Evolutionary conservation across 2,329 filamentous ascomycete genomes (phyloP), one percentile per base, ranked within the genome.

Genomic region (Colletotrichum liriopes): DNA sequence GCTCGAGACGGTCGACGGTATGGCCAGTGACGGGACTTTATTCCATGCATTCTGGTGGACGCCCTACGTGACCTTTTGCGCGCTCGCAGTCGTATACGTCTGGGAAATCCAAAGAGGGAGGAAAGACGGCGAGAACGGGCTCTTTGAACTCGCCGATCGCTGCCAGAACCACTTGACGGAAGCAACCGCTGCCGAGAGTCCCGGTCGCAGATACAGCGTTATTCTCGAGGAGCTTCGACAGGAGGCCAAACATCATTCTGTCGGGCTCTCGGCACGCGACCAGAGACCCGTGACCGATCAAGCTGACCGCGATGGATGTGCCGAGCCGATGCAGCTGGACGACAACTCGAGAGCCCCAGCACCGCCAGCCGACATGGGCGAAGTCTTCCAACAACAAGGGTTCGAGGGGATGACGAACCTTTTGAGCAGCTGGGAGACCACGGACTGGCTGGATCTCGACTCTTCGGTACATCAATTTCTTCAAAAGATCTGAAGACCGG

Each of bases 1-100:
- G 1, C 80, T 88, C 0, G 80, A 85, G 23, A 83, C 82, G 1
- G 83, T 87, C 18, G 82, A 85, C 63, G 79, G 81, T 5, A 79
- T 86, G 39, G 82, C 82, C 41, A 75, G 78, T 2, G 81, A 82
- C 9, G 81, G 73, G 0, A 74, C 64, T 0, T 20, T 74, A 6
- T 74, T 74, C 60, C 82, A 86, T 64, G 84, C 85, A 0, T 84
- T 87, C 43, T 88, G 87, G 85, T 88, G 86, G 77, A 88, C 85
- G 26, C 85, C 87, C 29, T 88, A 88, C 73, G 85, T 88, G 9
- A 84, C 85, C 0, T 89, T 89, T 69, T 89, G 86, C 72, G 86
- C 87, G 1, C 80, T 90, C 0, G 86, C 86, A 0, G 86, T 89
- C 3, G 79, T 88, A 0, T 89, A 89, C 72, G 84, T 90, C 2